Conservation (phyloP, 768 basidiomycete species). For the Lentinula sp. region DNA sequence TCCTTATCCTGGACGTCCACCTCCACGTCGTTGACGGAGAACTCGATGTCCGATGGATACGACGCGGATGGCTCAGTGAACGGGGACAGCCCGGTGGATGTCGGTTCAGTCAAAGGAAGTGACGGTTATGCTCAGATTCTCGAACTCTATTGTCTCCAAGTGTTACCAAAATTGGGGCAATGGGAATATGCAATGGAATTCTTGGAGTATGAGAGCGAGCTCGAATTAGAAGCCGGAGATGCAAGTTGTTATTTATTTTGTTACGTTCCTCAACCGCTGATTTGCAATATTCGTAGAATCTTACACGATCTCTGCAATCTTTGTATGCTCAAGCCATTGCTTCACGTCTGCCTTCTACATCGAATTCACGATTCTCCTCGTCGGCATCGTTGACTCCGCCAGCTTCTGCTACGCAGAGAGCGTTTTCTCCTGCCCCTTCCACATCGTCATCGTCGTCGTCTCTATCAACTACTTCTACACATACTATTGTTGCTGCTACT, state of each 20-base stretch:
- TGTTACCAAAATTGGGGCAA: slow-evolving; percentile 67
- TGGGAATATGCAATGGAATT: slow-evolving; percentile 82
- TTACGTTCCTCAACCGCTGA: not conserved
- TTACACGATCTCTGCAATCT: slow-evolving; percentile 34
- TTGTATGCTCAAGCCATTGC: slow-evolving; percentile 19
- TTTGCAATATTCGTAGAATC: slow-evolving; percentile 21
- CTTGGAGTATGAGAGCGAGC: slow-evolving; percentile 65
- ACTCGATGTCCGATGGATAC: not conserved
- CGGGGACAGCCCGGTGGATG: not conserved
- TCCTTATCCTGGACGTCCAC: not conserved
- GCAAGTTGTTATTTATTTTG: slow-evolving; percentile 29
- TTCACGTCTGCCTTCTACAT: slow-evolving; percentile 1
- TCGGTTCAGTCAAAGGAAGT: slow-evolving; percentile 18
- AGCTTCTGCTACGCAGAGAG: slow-evolving; percentile 24
- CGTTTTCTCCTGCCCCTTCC: slow-evolving; percentile 44
- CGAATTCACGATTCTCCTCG: slow-evolving; percentile 9
- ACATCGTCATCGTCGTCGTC: slow-evolving; percentile 64
- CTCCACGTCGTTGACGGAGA: not conserved
- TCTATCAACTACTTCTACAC: slow-evolving; percentile 66
- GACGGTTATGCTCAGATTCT: slow-evolving; percentile 70
- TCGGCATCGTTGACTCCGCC: slow-evolving; percentile 22
- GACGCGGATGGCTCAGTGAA: slow-evolving; percentile 12
- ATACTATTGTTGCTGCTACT: slow-evolving; percentile 58
- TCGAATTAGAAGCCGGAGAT: slow-evolving; percentile 41
- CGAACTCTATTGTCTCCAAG: slow-evolving; percentile 69